phyloP scores from a whole-genome alignment of 139 green algal genomes.

The Tetratostichococcus sp. region DNA sequence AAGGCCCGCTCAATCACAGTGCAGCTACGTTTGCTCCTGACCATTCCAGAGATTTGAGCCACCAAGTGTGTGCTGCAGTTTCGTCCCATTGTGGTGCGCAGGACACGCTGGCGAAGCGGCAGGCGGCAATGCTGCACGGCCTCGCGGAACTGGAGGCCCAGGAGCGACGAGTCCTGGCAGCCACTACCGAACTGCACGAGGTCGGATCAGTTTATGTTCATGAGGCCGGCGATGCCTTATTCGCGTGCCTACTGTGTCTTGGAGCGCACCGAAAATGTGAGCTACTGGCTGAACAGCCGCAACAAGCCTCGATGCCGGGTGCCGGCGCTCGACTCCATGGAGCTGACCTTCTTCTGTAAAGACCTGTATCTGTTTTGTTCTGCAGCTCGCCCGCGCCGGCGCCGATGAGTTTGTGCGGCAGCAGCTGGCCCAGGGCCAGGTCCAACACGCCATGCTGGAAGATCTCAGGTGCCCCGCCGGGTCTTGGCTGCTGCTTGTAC shows the following conservation, averaged over 20 bases:
- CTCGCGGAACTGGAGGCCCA: not conserved
- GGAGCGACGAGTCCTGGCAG: not conserved
- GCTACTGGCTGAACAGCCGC: too few species aligned
- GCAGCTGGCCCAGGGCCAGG: not conserved
- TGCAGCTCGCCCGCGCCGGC: not conserved
- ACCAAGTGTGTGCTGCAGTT: not conserved
- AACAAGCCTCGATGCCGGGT: too few species aligned
- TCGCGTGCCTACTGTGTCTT: too few species aligned
- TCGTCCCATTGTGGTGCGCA: not conserved
- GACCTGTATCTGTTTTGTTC: too few species aligned
- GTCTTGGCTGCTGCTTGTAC: too few species aligned
- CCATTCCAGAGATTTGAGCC: not conserved
- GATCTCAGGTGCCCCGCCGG: not conserved
- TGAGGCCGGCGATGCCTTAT: too few species aligned
- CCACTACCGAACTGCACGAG: not conserved
- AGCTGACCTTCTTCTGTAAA: too few species aligned
- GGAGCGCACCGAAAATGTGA: too few species aligned
- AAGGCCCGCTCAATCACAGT: too few species aligned
- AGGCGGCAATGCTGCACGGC: not conserved
- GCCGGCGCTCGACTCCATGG: too few species aligned
- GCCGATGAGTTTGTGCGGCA: not conserved
- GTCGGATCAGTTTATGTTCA: not conserved
- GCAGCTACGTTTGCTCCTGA: too few species aligned
- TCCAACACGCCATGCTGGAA: not conserved
- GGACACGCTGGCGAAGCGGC: not conserved